Evolutionary conservation across 306 rosid genomes (phyloP), one percentile per base, ranked within the genome.

Genomic region (Rubus idaeus): DNA sequence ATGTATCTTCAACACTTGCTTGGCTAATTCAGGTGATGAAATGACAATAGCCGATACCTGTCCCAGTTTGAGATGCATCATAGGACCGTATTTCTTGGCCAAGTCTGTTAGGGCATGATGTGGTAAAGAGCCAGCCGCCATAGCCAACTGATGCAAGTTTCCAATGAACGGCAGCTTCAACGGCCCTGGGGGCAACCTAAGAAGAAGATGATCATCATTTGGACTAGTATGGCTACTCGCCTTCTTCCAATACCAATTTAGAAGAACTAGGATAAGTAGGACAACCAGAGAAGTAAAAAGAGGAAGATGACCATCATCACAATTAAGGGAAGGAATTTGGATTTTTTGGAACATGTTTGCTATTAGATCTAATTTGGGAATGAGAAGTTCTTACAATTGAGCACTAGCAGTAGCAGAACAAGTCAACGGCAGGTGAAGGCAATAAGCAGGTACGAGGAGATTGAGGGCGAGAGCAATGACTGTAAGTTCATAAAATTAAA

Each of bases 21-120:
- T 77, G 74, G 81, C 84, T 61, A 79, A 62, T 30, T 68, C 64
- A 4, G 86, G 79, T 45, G 90, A 81, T 69, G 90, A 79, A 0
- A 74, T 82, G 68, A 84, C 51, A 57, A 87, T 45, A 10, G 81
- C 37, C 4, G 81, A 79, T 13, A 76, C 64, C 58, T 87, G 77
- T 18, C 90, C 83, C 0, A 87, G 79, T 53, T 87, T 76, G 10
- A 87, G 83, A 52, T 84, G 84, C 88, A 84, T 84, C 0, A 84
- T 14, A n/a, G 86, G 79, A n/a, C 90, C 87, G 66, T 84, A n/a
- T 77, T 56, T 77, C 16, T 52, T 2, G 9, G 90, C 75, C 35
- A 84, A 77, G 4, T 84, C 26, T 74, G 14, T 11, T 0, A 75
- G 63, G 50, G 63, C 37, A 26, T 12, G 63, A 35, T 63, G 78